Evolutionary conservation across 1,284 basidiomycete species (phyloP).

Genomic region (Ceratobasidium sp.): DNA sequence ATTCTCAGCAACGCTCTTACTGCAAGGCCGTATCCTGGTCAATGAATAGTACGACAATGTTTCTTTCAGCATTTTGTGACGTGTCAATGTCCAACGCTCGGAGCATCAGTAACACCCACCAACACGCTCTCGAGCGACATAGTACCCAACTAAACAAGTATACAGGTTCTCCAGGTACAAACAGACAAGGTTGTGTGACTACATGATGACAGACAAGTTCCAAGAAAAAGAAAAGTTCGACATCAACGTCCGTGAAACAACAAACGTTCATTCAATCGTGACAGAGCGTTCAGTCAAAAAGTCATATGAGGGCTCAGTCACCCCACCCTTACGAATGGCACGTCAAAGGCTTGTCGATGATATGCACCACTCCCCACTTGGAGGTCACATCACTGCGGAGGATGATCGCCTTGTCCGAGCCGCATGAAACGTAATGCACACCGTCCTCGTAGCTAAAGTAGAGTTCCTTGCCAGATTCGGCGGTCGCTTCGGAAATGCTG

Average conservation of each 20-base stretch:
- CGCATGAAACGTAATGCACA: background rate
- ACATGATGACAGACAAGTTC: background rate
- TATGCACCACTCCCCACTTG: slow-evolving; percentile 8
- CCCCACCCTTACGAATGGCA: background rate
- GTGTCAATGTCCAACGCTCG: too few species aligned
- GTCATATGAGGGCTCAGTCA: background rate
- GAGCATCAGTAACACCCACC: too few species aligned
- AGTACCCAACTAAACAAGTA: too few species aligned
- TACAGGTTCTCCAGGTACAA: background rate
- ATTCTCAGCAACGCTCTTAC: too few species aligned
- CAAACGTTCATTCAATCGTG: background rate
- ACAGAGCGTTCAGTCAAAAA: background rate
- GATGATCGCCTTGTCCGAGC: background rate
- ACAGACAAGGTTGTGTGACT: background rate
- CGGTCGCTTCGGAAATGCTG: background rate
- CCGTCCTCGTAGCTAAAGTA: background rate
- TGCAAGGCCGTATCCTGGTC: too few species aligned
- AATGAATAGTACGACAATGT: too few species aligned
- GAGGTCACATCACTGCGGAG: slow-evolving; percentile 8
- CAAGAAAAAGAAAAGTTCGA: background rate
- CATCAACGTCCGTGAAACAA: background rate
- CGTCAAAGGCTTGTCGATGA: slow-evolving; percentile 22
- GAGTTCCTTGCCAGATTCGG: slow-evolving; percentile 12
- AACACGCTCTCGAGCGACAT: too few species aligned
- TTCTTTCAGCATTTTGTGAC: too few species aligned